phyloP scores from a whole-genome alignment of 352 stramenopile species.

The Globisporangium viniferum region DNA sequence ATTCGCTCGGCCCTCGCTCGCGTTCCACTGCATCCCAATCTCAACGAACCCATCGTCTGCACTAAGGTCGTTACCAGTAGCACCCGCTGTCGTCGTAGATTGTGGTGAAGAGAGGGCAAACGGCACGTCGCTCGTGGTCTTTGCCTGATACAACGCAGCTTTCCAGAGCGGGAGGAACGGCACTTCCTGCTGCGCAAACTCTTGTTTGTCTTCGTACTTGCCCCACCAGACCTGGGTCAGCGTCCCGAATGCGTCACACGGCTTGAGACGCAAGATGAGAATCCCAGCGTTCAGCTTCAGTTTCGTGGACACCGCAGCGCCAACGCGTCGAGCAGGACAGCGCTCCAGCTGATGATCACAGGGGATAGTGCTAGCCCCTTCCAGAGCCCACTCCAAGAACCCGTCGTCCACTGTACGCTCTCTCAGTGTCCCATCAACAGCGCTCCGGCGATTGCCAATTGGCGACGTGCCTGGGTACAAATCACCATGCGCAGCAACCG shows the following conservation, averaged over 20 bases:
- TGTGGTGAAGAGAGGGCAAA: conserved; percentile 27
- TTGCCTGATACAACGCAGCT: conserved; percentile 51
- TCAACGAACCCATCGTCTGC: conserved; percentile 30
- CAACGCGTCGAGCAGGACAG: conserved; percentile 49
- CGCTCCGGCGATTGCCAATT: conserved; percentile 26
- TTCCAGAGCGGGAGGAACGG: conserved; percentile 63
- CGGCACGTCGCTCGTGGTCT: conserved; percentile 31
- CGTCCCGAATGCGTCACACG: conserved; percentile 50
- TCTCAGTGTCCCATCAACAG: conserved; percentile 15
- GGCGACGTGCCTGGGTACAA: conserved; percentile 33
- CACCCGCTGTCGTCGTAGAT: background rate
- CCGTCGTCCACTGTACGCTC: conserved; percentile 35
- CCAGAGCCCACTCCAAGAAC: conserved; percentile 53
- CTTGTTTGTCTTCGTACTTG: conserved; percentile 29
- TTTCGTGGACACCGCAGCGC: conserved; percentile 45
- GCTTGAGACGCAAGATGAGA: conserved; percentile 42
- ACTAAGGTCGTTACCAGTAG: background rate
- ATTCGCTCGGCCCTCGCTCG: conserved; percentile 47
- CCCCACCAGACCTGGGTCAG: conserved; percentile 68
- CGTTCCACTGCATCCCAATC: conserved; percentile 65
- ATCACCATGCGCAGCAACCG: conserved; percentile 53
- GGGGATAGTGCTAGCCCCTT: conserved; percentile 36
- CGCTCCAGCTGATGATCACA: conserved; percentile 30
- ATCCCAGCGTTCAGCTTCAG: conserved; percentile 47
- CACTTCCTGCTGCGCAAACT: conserved; percentile 22